A percentile compares a stretch with the other conserved stretches of the same genome.
Evolutionary conservation across 805 yeast species (phyloP).

Genomic region (Debaryomyces castellii): DNA sequence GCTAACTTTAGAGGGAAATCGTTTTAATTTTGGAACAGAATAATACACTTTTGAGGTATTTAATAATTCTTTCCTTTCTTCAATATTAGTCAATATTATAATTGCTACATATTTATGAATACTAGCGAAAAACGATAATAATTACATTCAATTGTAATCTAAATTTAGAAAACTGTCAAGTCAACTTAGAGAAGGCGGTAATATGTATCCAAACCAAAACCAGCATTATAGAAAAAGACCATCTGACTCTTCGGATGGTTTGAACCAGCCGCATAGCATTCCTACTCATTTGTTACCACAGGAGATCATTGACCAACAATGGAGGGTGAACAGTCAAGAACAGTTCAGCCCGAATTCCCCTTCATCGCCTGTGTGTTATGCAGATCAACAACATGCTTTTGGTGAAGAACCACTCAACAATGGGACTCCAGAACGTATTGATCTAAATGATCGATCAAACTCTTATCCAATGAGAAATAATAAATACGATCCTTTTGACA

Average conservation of each 20-base stretch:
- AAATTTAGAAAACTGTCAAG: not conserved
- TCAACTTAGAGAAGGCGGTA: not conserved
- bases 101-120: not conserved
- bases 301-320: conserved; percentile 10
- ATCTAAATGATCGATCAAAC: not conserved
- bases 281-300: conserved; percentile 27
- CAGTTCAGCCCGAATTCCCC: not conserved
- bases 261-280: conserved; percentile 8
- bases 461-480: not conserved
- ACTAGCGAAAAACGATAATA: not conserved
- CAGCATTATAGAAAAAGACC: not conserved
- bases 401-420: not conserved
- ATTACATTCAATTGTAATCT: conserved; percentile 1
- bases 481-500: not conserved
- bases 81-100: not conserved
- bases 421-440: not conserved
- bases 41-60: too few species aligned
- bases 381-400: not conserved
- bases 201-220: not conserved
- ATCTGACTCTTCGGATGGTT: not conserved
- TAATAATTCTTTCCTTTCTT: not conserved
- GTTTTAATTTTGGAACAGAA: not conserved
- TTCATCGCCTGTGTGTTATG: not conserved
- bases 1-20: not conserved
- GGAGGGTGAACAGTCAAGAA: not conserved